phyloP scores from a whole-genome alignment of 208 protist species.

The Leishmania braziliensis region DNA sequence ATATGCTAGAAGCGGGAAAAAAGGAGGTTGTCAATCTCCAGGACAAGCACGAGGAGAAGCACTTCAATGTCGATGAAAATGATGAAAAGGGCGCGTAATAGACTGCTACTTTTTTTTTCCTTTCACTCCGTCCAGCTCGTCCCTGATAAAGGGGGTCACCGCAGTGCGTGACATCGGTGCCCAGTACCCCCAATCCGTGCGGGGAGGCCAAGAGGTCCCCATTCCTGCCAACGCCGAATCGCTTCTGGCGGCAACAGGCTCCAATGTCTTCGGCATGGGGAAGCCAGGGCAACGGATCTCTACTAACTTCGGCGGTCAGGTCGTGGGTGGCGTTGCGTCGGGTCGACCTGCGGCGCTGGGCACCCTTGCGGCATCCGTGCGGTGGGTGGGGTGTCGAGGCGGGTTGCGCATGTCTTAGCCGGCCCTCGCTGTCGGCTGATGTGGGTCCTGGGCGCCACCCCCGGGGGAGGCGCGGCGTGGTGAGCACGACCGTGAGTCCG shows the following conservation, averaged over 20 bases:
- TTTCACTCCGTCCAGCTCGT: neutral
- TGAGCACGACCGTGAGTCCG: neutral
- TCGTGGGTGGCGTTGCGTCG: neutral
- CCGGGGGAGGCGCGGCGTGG: neutral
- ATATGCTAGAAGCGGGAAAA: constrained; percentile 26
- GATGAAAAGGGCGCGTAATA: constrained; percentile 3
- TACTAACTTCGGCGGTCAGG: neutral
- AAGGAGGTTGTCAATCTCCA: constrained; percentile 14
- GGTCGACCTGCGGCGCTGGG: neutral
- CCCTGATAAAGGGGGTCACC: neutral
- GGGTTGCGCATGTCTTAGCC: neutral
- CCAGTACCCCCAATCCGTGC: neutral
- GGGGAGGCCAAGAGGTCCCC: neutral
- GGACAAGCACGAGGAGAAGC: constrained; percentile 10
- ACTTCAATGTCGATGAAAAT: neutral
- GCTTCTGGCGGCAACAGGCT: neutral
- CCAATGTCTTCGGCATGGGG: neutral
- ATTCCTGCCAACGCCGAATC: neutral
- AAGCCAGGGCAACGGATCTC: neutral
- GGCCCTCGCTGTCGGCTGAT: neutral
- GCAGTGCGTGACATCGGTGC: neutral
- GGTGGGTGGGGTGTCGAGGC: neutral
- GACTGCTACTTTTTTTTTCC: neutral
- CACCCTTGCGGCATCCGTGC: neutral
- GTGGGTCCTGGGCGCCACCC: neutral